Conservation (phyloP, 2,329 filamentous ascomycete genomes). For the Penicillium digitatum region DNA sequence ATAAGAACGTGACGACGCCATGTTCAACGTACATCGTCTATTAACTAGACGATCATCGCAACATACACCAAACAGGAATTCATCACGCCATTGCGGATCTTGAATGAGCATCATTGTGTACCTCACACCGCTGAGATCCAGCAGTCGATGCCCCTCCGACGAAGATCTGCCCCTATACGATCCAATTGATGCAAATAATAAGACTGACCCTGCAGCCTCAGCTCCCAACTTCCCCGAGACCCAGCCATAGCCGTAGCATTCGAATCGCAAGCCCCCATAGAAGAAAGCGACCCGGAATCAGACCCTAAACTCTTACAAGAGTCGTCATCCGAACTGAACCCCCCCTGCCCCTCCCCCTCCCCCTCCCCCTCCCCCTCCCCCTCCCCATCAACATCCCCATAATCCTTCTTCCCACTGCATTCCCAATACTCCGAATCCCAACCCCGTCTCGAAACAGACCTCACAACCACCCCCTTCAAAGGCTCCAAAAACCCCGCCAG, state of each 20-base stretch:
- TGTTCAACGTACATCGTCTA: not conserved
- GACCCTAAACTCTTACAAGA: not conserved
- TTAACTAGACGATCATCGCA: not conserved
- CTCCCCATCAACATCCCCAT: too few species aligned
- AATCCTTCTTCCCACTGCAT: not conserved
- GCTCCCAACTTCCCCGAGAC: constrained; percentile 23
- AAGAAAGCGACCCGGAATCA: not conserved
- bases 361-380: not conserved
- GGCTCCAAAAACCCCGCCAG: constrained; percentile 37
- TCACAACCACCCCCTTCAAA: constrained; percentile 26
- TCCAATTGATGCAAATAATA: constrained; percentile 34
- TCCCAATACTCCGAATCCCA: not conserved
- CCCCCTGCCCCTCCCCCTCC: not conserved
- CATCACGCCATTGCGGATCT: constrained; percentile 4
- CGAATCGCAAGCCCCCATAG: not conserved
- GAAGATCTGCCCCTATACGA: constrained; percentile 28
- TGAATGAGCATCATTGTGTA: not conserved
- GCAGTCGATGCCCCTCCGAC: constrained; percentile 34
- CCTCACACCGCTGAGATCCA: constrained; percentile 23
- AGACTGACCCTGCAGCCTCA: constrained; percentile 33
- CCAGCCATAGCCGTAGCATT: too few species aligned
- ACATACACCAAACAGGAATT: not conserved
- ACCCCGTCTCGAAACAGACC: not conserved
- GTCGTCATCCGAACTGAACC: constrained; percentile 12
- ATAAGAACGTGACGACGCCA: not conserved